phyloP scores from a whole-genome alignment of 768 basidiomycete species.

The Tylopilus sp. region DNA sequence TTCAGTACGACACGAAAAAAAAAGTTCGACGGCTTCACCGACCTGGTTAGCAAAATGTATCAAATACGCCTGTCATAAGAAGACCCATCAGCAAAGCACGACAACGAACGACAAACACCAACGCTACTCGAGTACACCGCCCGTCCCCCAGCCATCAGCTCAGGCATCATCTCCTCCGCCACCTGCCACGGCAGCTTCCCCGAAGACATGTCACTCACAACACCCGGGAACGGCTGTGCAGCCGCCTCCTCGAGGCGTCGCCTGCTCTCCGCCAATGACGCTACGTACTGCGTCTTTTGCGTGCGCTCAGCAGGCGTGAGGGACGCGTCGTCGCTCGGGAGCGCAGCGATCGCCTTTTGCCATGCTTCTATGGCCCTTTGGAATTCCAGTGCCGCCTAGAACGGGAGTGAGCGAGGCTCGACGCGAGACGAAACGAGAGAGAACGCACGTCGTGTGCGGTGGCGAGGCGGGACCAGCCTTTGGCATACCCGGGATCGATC shows the following conservation, averaged over 20 bases:
- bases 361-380: neutral
- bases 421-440: too few relatives aligned
- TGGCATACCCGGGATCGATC: neutral
- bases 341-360: neutral
- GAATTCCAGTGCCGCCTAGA: neutral
- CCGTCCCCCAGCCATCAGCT: neutral
- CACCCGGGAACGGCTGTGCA: neutral
- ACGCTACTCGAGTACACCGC: neutral
- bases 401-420: neutral
- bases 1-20: neutral
- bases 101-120: neutral
- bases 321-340: neutral
- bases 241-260: neutral
- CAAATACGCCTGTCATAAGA: neutral
- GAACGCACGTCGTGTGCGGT: neutral
- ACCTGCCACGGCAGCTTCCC: neutral
- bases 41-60: neutral
- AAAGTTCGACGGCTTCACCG: neutral
- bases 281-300: neutral
- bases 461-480: constrained; percentile 1
- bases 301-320: neutral
- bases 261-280: neutral
- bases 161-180: constrained; percentile 4
- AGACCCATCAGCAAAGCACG: too few relatives aligned
- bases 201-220: neutral